phyloP scores from a whole-genome alignment of 331 rosid species.

The Ulmus americana region DNA sequence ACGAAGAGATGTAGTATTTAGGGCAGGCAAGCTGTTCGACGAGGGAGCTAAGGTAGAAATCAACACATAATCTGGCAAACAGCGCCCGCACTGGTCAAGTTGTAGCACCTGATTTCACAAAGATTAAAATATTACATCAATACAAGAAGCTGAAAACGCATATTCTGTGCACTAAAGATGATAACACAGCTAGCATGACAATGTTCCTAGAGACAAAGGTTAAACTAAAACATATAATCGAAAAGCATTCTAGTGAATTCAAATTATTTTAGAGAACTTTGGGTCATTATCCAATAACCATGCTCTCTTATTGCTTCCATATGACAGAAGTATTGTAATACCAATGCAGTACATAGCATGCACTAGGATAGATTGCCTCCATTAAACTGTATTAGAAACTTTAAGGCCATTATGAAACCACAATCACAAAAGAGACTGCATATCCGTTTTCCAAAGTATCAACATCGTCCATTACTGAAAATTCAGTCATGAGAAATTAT shows the following conservation, averaged over 20 bases:
- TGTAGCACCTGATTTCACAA: conserved; percentile 58
- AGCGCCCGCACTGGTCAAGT: conserved; percentile 80
- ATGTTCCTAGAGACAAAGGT: neutral
- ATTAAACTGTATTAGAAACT: neutral
- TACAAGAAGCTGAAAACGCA: conserved; percentile 10
- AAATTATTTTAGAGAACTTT: neutral
- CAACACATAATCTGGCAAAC: conserved; percentile 51
- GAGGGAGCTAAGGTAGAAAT: conserved; percentile 39
- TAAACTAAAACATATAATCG: neutral
- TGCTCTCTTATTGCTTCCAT: neutral
- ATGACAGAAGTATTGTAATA: neutral
- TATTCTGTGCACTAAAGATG: neutral
- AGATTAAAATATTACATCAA: conserved; percentile 9
- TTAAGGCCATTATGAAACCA: neutral
- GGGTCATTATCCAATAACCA: neutral
- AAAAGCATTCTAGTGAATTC: neutral
- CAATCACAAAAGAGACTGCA: neutral
- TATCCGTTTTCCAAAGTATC: neutral
- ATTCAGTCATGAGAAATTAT: neutral
- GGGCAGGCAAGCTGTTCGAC: conserved; percentile 40
- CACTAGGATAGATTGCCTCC: neutral
- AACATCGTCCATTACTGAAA: neutral
- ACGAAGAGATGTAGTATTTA: conserved; percentile 52
- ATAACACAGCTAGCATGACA: neutral
- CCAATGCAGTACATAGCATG: neutral